Evolutionary conservation across 192 early-diverging fungal genomes (phyloP).

Genomic region (Umbelopsis ramanniana): DNA sequence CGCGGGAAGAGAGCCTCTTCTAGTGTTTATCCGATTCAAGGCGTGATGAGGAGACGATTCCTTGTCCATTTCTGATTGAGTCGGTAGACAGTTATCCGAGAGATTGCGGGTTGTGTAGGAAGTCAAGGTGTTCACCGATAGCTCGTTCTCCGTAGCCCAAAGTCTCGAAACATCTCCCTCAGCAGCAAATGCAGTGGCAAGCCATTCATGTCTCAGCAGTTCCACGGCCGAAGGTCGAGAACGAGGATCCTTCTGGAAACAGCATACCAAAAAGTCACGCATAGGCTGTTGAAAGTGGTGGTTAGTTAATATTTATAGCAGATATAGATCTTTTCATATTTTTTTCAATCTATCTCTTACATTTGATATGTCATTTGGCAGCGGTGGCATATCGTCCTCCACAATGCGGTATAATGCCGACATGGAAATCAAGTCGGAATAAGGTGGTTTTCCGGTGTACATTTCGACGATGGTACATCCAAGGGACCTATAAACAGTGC

Average conservation of each 20-base stretch:
- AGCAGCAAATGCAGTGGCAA: slow-evolving; percentile 10
- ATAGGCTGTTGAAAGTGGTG: slow-evolving; percentile 49
- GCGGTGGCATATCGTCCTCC: slow-evolving; percentile 85
- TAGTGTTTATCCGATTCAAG: background rate
- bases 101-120: slow-evolving; percentile 1
- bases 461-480: slow-evolving; percentile 95
- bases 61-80: background rate
- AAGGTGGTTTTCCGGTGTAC: slow-evolving; percentile 92
- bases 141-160: slow-evolving; percentile 2
- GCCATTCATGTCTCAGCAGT: slow-evolving; percentile 79
- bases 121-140: background rate
- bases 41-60: background rate
- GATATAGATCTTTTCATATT: too few species aligned
- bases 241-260: slow-evolving; percentile 83
- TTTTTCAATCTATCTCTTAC: slow-evolving; percentile 1
- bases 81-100: slow-evolving; percentile 1
- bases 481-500: slow-evolving; percentile 56
- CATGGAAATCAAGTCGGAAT: slow-evolving; percentile 83
- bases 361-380: slow-evolving; percentile 77
- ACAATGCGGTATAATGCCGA: slow-evolving; percentile 92
- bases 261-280: slow-evolving; percentile 76
- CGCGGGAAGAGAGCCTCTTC: slow-evolving; percentile 1
- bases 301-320: background rate
- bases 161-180: slow-evolving; percentile 6
- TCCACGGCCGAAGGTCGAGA: slow-evolving; percentile 72